Evolutionary conservation across 2,329 filamentous ascomycete genomes (phyloP).

Genomic region (Dothideomycetes sp.): DNA sequence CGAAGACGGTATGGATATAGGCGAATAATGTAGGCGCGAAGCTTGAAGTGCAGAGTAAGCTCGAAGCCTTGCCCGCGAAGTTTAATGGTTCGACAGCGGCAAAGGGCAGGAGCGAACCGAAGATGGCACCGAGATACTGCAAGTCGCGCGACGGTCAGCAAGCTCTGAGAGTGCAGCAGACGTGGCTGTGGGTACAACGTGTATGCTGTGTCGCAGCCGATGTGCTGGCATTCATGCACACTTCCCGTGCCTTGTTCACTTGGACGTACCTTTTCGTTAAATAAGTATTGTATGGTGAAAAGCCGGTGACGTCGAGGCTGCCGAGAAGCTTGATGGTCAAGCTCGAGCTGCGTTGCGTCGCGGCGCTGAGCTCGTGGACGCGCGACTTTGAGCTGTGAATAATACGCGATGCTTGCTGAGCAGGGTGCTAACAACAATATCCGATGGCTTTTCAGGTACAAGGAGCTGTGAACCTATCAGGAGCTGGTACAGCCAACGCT

Average conservation of each 20-base stretch:
- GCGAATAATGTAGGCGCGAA: neutral
- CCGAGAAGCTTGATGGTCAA: neutral
- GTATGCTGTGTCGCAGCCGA: neutral
- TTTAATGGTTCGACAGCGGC: neutral
- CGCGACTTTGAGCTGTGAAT: too few species aligned
- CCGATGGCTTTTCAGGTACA: neutral
- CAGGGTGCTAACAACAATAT: too few species aligned
- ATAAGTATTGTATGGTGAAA: too few species aligned
- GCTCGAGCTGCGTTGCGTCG: too few species aligned
- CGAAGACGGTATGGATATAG: neutral
- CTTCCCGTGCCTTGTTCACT: neutral
- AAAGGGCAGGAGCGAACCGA: neutral
- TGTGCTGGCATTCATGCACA: neutral
- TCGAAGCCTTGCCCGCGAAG: neutral
- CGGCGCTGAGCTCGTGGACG: too few species aligned
- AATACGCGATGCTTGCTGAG: too few species aligned
- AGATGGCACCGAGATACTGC: neutral
- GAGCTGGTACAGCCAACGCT: neutral
- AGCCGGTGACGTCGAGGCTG: neutral
- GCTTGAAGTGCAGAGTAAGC: too few species aligned
- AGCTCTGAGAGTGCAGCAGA: neutral
- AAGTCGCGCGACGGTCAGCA: neutral
- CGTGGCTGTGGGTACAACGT: neutral
- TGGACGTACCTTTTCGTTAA: neutral
- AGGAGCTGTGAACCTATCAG: neutral